Evolutionary conservation across 208 protist species (phyloP).

Genomic region (Acanthamoeba culbertsoni): DNA sequence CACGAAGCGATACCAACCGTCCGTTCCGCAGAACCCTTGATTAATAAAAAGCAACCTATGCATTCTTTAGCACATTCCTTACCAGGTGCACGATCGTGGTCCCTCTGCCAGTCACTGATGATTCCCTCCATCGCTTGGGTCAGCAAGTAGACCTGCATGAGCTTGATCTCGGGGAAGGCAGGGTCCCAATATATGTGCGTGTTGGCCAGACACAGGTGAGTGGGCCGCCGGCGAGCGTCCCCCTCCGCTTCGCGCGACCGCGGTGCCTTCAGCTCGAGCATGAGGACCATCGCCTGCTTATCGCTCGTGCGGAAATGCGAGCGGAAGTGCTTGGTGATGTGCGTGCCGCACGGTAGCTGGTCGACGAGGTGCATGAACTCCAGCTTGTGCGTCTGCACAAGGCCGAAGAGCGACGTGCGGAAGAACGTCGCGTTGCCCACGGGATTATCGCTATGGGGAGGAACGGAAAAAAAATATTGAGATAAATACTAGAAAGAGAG

Average conservation of each 20-base stretch:
- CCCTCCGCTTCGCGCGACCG: neutral
- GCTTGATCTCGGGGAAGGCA: conserved; percentile 69
- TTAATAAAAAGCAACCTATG: no score
- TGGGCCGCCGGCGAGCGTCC: neutral
- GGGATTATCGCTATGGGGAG: neutral
- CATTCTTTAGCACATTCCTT: no score
- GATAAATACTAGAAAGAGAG: neutral
- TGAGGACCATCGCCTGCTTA: neutral
- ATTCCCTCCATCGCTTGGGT: conserved; percentile 55
- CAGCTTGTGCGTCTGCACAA: neutral
- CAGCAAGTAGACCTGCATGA: conserved; percentile 65
- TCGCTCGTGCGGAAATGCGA: neutral
- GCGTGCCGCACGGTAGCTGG: neutral
- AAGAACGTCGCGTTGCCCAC: neutral
- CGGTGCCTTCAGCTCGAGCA: neutral
- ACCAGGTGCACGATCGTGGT: neutral
- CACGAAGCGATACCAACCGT: neutral
- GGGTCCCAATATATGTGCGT: conserved; percentile 76
- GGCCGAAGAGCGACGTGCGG: neutral
- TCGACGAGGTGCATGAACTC: conserved; percentile 9
- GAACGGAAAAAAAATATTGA: neutral
- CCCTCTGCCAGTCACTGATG: neutral
- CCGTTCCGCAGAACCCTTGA: neutral
- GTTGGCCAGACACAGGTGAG: conserved; percentile 61
- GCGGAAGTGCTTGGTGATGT: neutral